phyloP scores from a whole-genome alignment of 78 protist genomes.

The Dictyostelium intermedium region DNA sequence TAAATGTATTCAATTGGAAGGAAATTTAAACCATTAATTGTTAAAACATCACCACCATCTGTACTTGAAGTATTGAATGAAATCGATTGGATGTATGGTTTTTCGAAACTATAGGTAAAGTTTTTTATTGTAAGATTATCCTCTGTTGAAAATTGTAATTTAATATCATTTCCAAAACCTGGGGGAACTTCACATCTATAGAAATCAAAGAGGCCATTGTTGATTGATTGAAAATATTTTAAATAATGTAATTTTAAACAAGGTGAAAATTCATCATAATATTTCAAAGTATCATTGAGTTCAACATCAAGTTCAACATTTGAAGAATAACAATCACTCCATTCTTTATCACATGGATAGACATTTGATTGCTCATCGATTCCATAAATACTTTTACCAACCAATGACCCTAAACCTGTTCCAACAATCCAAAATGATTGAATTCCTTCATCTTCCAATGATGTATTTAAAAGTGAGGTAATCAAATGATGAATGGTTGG shows the following conservation, averaged over 20 bases:
- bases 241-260: no score
- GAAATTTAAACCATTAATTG: not conserved
- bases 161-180: not conserved
- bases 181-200: not conserved
- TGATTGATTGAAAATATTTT: not conserved
- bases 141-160: not conserved
- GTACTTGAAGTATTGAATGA: not conserved
- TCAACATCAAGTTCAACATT: not conserved
- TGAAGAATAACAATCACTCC: no score
- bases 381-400: no score
- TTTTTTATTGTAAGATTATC: no score
- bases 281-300: no score
- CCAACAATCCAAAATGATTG: not conserved
- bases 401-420: not conserved
- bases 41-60: slow-evolving; percentile 23
- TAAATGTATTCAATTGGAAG: not conserved
- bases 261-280: not conserved
- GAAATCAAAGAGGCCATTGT: not conserved
- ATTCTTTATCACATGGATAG: no score
- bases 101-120: not conserved
- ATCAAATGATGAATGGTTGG: not conserved
- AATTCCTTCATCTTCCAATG: not conserved
- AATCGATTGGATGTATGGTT: not conserved
- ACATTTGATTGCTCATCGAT: not conserved
- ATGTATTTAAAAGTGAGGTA: not conserved